A percentile compares a stretch with the other conserved stretches of the same genome.
phyloP scores from a whole-genome alignment of 768 basidiomycete species.

The Agaricus blazei region DNA sequence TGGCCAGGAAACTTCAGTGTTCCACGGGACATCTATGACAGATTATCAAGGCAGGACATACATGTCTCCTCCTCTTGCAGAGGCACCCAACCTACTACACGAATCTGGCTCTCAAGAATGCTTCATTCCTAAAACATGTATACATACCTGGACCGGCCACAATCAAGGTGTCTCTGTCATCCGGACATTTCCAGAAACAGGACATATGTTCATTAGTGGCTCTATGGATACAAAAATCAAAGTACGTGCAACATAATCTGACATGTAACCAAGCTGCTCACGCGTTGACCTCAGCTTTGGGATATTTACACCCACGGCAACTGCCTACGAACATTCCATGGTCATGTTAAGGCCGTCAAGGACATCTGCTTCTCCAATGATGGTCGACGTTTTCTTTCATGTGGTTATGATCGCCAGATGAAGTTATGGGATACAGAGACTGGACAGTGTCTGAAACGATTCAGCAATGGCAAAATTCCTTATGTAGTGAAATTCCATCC shows the following conservation, averaged over 20 bases:
- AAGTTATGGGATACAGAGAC: constrained; percentile 99
- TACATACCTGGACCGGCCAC: constrained; percentile 98
- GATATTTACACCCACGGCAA: constrained; percentile 97
- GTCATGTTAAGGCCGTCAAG: constrained; percentile 94
- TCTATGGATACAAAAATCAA: constrained; percentile 99
- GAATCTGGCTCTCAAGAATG: constrained; percentile 85
- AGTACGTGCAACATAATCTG: constrained; percentile 32
- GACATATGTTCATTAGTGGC: constrained; percentile 88
- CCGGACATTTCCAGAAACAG: constrained; percentile 87
- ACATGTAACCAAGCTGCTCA: constrained; percentile 3
- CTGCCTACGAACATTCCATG: constrained; percentile 94
- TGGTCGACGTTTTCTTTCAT: constrained; percentile 84
- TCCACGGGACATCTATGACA: constrained; percentile 95
- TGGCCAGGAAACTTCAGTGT: constrained; percentile 89
- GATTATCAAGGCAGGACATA: constrained; percentile 99
- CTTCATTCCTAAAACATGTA: constrained; percentile 92
- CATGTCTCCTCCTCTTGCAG: constrained; percentile 88
- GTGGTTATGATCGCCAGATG: constrained; percentile 94
- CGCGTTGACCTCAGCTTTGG: constrained; percentile 68
- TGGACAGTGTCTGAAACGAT: constrained; percentile 93
- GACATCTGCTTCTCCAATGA: constrained; percentile 95
- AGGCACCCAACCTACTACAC: constrained; percentile 76
- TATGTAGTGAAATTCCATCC: constrained; percentile 96
- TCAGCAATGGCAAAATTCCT: constrained; percentile 96
- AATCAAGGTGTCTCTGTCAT: constrained; percentile 95